These are phyloP conservation scores for Russula lepida DNA, from an alignment of 768 basidiomycete genomes.

Conservation along the genomic window DNA sequence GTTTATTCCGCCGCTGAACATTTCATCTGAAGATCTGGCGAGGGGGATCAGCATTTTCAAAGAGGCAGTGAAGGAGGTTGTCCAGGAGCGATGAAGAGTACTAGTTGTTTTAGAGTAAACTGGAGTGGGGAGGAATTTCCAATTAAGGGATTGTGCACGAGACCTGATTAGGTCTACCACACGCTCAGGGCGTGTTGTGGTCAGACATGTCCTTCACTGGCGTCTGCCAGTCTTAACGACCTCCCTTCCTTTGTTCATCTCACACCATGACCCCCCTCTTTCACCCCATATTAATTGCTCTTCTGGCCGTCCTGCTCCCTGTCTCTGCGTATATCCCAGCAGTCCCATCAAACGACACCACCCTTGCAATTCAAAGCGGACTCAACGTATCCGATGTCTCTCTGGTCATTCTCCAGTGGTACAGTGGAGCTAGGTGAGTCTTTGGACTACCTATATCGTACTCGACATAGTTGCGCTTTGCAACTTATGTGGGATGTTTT, in stretches of 20 bases:
- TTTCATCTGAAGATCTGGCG: constrained; percentile 63
- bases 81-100: constrained; percentile 35
- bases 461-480: neutral
- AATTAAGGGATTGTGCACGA: neutral
- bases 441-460: neutral
- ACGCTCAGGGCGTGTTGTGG: neutral
- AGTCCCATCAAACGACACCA: constrained; percentile 56
- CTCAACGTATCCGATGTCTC: constrained; percentile 51
- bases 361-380: constrained; percentile 33
- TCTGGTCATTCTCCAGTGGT: constrained; percentile 54
- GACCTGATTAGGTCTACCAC: neutral
- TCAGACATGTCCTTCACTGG: neutral
- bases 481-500: neutral
- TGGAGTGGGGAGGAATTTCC: neutral
- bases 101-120: too few species aligned
- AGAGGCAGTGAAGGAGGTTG: constrained; percentile 63
- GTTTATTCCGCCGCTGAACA: constrained; percentile 90
- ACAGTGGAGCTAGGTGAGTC: constrained; percentile 33
- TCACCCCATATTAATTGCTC: neutral
- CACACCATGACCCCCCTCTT: neutral
- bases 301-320: constrained; percentile 7
- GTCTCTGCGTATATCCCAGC: constrained; percentile 62
- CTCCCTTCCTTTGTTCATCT: neutral
- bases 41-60: constrained; percentile 59
- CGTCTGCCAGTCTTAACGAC: neutral